Base-by-base conservation (phyloP, 768 basidiomycete genomes). In the Boletus tylopilopsis region DNA sequence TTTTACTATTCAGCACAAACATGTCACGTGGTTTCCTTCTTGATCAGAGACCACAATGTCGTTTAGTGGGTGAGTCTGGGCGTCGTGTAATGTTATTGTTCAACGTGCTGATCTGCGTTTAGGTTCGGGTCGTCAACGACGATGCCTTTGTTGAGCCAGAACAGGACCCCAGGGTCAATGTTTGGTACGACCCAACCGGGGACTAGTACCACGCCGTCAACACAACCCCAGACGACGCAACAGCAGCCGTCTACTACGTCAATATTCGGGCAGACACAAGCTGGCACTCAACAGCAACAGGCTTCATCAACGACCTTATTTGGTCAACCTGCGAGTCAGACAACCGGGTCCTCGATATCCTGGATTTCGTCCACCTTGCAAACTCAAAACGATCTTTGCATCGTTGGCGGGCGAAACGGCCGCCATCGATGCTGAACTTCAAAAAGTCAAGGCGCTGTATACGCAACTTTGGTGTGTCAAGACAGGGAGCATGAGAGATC, bases 401-500 rank as follows among this genome's bases (percentile, higher is more conserved):
- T 74, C 85, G 5, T 77, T 93, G 21, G 90, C 90, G 7, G 79
- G 76, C 53, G 88, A 82, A 66, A 87, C 86, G 3, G 88, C 90
- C 16, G 73, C 81, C 4, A 68, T 90, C 2, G 84, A 92, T 50
- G 76, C 77, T 2, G 87, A 90, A 57, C 64, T 92, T 22, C 84
- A 89, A 61, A 85, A 84, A 69, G 77, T 93, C 58, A 90, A 90
- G 64, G 67, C 72, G 10, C 63, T 85, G 12, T 90, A 90, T 56
- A 85, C 84, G 0, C 85, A 89, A 58, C 70, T 90, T 6, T 92
- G 87, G 87, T 80, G 86, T 12, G 74, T 79, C 16, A 82, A 84
- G 64, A 91, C 86, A 13, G 90, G 90, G 27, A 91, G 88, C 58
- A 82, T 84, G 67, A 74, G 90, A 50, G 89, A 92, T 64, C 90